Conservation (phyloP, 116 monocot species). For the Thalassia testudinum region DNA sequence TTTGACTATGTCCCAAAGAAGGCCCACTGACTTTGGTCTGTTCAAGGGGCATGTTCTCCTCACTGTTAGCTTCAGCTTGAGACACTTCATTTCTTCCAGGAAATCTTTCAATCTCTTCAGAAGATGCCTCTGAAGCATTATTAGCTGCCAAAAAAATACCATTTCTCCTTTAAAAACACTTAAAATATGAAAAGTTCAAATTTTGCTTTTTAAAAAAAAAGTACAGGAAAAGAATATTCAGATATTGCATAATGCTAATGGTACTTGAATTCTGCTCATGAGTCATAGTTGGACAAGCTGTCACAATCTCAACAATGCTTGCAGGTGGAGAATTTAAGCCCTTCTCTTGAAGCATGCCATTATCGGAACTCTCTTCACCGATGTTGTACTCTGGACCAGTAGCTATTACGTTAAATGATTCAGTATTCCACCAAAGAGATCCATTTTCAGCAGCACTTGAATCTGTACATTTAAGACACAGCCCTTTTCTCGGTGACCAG, state of each 20-base stretch:
- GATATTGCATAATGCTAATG: too few species aligned
- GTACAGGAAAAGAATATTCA: not conserved
- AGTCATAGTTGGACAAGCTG: not conserved
- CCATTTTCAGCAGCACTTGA: constrained; percentile 18
- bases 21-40: not conserved
- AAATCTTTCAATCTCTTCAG: not conserved
- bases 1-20: not conserved
- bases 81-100: not conserved
- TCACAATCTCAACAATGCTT: not conserved
- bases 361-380: constrained; percentile 4
- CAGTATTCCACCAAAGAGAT: constrained; percentile 32
- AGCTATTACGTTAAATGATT: constrained; percentile 30
- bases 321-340: constrained; percentile 1
- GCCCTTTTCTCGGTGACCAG: constrained; percentile 35
- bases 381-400: constrained; percentile 9
- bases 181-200: too few species aligned
- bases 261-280: not conserved
- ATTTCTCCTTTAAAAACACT: not conserved
- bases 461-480: constrained; percentile 25
- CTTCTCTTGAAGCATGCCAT: constrained; percentile 1
- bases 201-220: not conserved
- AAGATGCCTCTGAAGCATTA: not conserved
- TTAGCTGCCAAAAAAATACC: not conserved
- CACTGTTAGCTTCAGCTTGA: not conserved
- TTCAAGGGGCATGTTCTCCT: not conserved